phyloP scores from a whole-genome alignment of 352 stramenopile genomes.

The Thraustochytrium sp. region DNA sequence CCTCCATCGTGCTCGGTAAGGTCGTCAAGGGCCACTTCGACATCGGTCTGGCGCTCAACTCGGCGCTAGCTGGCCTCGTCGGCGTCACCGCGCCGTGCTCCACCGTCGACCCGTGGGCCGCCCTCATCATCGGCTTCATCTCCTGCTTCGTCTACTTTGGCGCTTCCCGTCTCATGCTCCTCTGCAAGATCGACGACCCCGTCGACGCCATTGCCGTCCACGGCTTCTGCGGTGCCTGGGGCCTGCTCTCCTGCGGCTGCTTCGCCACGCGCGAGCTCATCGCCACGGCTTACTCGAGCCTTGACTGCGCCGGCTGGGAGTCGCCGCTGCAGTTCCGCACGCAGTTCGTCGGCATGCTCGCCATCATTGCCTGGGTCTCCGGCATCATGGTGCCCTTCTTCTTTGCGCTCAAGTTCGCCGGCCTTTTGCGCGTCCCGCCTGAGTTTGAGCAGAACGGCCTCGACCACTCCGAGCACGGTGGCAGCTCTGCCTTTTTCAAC shows the following conservation, averaged over 20 bases:
- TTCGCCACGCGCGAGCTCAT: slow-evolving; percentile 58
- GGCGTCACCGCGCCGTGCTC: slow-evolving; percentile 67
- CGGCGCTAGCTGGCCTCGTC: slow-evolving; percentile 65
- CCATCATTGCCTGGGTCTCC: slow-evolving; percentile 32
- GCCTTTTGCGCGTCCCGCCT: not conserved
- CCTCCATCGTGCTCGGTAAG: slow-evolving; percentile 58
- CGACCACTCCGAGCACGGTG: slow-evolving; percentile 30
- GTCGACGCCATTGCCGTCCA: slow-evolving; percentile 65
- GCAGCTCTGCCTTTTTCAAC: slow-evolving; percentile 28
- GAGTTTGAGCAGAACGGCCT: slow-evolving; percentile 36
- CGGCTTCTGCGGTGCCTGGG: slow-evolving; percentile 65
- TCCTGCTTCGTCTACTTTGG: slow-evolving; percentile 63
- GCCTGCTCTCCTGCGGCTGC: slow-evolving; percentile 61
- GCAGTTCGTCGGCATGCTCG: slow-evolving; percentile 34
- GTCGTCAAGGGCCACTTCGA: slow-evolving; percentile 53
- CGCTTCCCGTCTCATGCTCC: slow-evolving; percentile 40
- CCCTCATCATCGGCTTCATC: slow-evolving; percentile 66
- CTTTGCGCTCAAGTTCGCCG: slow-evolving; percentile 11
- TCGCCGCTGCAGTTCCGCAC: slow-evolving; percentile 29
- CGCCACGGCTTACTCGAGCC: slow-evolving; percentile 45
- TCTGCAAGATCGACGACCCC: slow-evolving; percentile 46
- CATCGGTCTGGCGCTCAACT: slow-evolving; percentile 61
- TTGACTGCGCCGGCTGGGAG: slow-evolving; percentile 48
- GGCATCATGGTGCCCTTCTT: slow-evolving; percentile 37
- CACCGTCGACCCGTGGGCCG: slow-evolving; percentile 61